phyloP scores from a whole-genome alignment of 495 filamentous ascomycete genomes.

The Annulohypoxylon moriforme region DNA sequence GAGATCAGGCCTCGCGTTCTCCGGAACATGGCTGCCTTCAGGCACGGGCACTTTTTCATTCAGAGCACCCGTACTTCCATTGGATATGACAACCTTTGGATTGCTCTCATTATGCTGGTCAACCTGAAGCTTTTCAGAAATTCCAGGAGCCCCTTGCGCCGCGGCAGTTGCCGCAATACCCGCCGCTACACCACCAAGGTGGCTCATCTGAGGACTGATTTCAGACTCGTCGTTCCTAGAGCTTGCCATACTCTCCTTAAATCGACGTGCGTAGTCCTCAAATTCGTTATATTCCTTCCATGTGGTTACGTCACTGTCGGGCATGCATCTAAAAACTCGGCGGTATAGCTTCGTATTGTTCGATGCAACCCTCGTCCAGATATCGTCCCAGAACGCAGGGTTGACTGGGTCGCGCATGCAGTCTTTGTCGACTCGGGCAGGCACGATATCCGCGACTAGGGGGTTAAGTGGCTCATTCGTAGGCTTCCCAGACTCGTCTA shows the following conservation, averaged over 20 bases:
- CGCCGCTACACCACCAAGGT: conserved; percentile 53
- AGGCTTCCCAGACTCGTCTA: conserved; percentile 51
- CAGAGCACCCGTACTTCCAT: conserved; percentile 45
- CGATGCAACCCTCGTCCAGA: conserved; percentile 87
- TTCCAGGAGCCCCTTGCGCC: conserved; percentile 36
- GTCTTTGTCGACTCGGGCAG: conserved; percentile 63
- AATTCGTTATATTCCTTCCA: conserved; percentile 97
- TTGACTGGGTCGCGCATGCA: conserved; percentile 83
- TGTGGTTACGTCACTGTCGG: conserved; percentile 89
- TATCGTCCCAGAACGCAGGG: conserved; percentile 84
- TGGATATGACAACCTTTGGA: conserved; percentile 48
- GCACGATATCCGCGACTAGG: conserved; percentile 73
- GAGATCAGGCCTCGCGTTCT: conserved; percentile 23
- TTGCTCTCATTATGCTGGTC: conserved; percentile 45
- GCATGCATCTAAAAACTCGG: conserved; percentile 95
- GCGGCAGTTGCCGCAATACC: conserved; percentile 37
- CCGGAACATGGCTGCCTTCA: conserved; percentile 8
- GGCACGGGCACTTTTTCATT: conserved; percentile 47
- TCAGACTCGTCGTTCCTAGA: conserved; percentile 55
- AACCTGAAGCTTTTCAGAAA: conserved; percentile 49
- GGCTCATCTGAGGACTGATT: conserved; percentile 41
- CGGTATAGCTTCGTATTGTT: conserved; percentile 96
- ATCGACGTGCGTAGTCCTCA: conserved; percentile 79
- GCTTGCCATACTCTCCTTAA: conserved; percentile 72
- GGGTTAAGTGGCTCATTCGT: conserved; percentile 60